Percentiles rank a stretch among this genome's conserved stretches.
Conservation (phyloP, 805 yeast species). For the Limtongia smithiae region DNA sequence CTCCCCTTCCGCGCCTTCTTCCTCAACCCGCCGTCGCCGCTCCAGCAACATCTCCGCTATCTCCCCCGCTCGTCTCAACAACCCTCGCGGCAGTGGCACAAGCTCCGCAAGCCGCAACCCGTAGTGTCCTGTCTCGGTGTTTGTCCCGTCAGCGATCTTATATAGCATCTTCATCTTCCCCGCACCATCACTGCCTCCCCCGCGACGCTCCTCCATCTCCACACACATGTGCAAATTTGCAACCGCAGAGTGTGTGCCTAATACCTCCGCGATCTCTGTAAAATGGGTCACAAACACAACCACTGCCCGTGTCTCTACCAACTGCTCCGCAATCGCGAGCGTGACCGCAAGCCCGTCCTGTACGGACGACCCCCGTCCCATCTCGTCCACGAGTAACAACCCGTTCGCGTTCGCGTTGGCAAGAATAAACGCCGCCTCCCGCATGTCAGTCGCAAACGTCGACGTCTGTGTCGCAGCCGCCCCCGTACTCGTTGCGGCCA, state of each 20-base stretch:
- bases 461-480: conserved; percentile 39
- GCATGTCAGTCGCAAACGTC: conserved; percentile 48
- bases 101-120: conserved; percentile 15
- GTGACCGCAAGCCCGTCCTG: conserved; percentile 55
- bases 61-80: conserved; percentile 9
- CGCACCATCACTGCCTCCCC: neutral
- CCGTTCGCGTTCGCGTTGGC: conserved; percentile 37
- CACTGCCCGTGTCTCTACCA: conserved; percentile 35
- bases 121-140: conserved; percentile 4
- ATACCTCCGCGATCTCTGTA: conserved; percentile 40
- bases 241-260: conserved; percentile 40
- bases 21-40: neutral
- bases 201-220: conserved; percentile 16
- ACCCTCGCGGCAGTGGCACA: conserved; percentile 13
- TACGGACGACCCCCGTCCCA: conserved; percentile 52
- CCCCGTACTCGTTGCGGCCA: conserved; percentile 42
- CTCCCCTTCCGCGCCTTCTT: neutral
- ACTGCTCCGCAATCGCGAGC: conserved; percentile 43
- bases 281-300: conserved; percentile 48
- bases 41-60: conserved; percentile 3
- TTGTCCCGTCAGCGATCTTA: conserved; percentile 16
- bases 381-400: conserved; percentile 51
- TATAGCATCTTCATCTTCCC: conserved; percentile 19
- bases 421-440: conserved; percentile 46
- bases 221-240: conserved; percentile 41